Percentiles rank a stretch among this genome's conserved stretches.
Conservation (phyloP, 106 monocot genomes). For the Platanthera guangdongensis region DNA sequence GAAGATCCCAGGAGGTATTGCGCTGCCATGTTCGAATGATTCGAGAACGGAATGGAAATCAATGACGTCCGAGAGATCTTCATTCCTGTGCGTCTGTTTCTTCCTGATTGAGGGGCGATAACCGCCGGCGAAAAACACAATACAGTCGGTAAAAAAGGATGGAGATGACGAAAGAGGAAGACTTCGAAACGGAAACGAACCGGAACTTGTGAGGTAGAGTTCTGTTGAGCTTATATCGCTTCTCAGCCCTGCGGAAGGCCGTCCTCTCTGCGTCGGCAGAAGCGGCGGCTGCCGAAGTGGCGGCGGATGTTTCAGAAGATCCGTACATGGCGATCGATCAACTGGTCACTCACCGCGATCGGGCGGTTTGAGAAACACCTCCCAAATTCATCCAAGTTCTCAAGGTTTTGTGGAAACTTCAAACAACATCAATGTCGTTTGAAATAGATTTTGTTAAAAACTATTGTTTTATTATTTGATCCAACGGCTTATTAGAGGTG, state of each 20-base stretch:
- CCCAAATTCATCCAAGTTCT: no score
- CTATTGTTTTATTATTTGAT: no score
- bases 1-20: constrained; percentile 32
- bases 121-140: not conserved
- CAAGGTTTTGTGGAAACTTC: no score
- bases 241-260: constrained; percentile 81
- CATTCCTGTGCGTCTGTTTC: constrained; percentile 11
- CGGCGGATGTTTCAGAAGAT: constrained; percentile 3
- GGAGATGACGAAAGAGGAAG: not conserved
- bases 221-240: constrained; percentile 80
- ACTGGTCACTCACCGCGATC: not conserved
- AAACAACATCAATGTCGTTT: no score
- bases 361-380: no score
- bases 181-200: constrained; percentile 9
- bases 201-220: constrained; percentile 19
- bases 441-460: no score
- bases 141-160: not conserved
- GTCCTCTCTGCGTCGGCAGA: constrained; percentile 44
- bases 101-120: constrained; percentile 16
- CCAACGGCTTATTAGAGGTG: no score
- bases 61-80: constrained; percentile 72
- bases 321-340: constrained; percentile 31
- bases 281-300: constrained; percentile 4
- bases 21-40: constrained; percentile 24
- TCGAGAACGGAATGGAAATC: constrained; percentile 57